Percentiles rank a stretch among this genome's conserved stretches.
Evolutionary conservation across 2,329 filamentous ascomycete species (phyloP).

Genomic region (Beauveria bassiana): DNA sequence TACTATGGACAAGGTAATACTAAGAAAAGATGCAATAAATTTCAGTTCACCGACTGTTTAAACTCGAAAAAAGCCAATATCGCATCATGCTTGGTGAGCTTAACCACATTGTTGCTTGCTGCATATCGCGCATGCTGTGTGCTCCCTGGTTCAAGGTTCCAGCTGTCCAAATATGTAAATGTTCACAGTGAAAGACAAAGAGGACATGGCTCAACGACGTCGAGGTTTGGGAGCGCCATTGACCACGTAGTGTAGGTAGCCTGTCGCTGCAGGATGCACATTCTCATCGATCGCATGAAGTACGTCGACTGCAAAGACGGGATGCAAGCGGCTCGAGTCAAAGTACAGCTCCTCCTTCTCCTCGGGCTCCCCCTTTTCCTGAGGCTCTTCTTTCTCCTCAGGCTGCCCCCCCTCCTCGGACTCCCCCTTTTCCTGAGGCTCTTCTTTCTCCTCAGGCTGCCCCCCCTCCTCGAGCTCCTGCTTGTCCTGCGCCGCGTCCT

Average conservation of each 20-base stretch:
- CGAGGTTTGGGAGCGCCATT: slow-evolving; percentile 9
- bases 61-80: neutral
- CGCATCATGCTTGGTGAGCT: slow-evolving; percentile 1
- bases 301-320: slow-evolving; percentile 7
- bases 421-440: neutral
- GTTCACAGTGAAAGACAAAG: neutral
- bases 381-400: neutral
- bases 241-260: slow-evolving; percentile 7
- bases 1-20: too few species aligned
- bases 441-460: neutral
- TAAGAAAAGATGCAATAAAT: too few species aligned
- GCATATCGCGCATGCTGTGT: neutral
- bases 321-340: slow-evolving; percentile 1
- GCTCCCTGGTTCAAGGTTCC: neutral
- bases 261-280: slow-evolving; percentile 7
- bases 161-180: neutral
- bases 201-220: neutral
- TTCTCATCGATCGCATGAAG: neutral
- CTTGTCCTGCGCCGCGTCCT: neutral
- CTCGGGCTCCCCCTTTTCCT: neutral
- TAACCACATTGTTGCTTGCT: neutral
- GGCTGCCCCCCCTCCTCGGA: neutral
- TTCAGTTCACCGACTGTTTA: too few species aligned
- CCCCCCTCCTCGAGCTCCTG: neutral
- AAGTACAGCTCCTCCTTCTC: slow-evolving; percentile 4